phyloP scores from a whole-genome alignment of 495 filamentous ascomycete genomes.

The Bathelium albidoporum region DNA sequence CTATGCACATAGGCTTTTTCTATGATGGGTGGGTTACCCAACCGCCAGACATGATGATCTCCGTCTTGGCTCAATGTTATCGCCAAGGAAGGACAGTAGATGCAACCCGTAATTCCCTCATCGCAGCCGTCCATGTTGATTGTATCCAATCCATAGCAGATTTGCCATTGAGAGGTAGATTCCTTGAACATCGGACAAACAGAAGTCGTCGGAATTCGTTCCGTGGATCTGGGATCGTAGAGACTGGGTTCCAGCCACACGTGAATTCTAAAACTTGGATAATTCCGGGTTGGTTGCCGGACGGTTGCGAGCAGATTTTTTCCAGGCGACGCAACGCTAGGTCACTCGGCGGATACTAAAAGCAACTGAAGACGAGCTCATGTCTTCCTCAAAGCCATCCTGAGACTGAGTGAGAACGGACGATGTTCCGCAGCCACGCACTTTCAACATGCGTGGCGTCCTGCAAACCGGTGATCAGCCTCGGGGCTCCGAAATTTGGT shows the following conservation, averaged over 20 bases:
- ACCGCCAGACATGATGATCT: no score
- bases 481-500: not conserved
- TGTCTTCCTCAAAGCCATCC: not conserved
- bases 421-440: not conserved
- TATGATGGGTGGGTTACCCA: no score
- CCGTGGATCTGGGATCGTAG: not conserved
- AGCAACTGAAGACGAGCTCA: not conserved
- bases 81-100: no score
- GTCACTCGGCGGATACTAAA: not conserved
- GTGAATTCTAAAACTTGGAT: not conserved
- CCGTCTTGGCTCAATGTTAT: no score
- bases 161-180: no score
- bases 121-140: no score
- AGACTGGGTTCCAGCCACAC: not conserved
- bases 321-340: not conserved
- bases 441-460: conserved; percentile 4
- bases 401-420: not conserved
- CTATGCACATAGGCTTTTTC: no score
- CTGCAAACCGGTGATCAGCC: not conserved
- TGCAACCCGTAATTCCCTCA: no score
- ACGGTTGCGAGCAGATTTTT: not conserved
- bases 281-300: not conserved
- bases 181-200: no score
- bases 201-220: not conserved
- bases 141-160: no score